phyloP scores from a whole-genome alignment of 1,284 basidiomycete genomes.

The Cutaneotrichosporon cutaneum region DNA sequence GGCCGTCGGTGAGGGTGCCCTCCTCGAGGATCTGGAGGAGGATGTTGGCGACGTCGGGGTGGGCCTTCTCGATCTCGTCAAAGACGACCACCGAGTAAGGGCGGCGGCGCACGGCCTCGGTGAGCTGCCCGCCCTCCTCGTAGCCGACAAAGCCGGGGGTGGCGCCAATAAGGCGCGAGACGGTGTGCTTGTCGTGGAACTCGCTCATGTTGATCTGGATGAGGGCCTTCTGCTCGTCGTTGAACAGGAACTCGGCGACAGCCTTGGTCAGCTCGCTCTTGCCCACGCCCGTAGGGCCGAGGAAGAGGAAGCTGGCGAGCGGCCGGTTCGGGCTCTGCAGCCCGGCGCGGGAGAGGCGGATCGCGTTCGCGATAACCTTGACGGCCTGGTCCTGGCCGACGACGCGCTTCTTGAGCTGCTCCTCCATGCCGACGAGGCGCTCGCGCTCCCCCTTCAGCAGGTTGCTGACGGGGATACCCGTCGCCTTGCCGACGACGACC shows the following conservation, averaged over 20 bases:
- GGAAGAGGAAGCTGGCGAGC: slow-evolving; percentile 86
- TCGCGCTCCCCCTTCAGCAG: slow-evolving; percentile 85
- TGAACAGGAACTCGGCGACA: slow-evolving; percentile 79
- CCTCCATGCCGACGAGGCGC: slow-evolving; percentile 90
- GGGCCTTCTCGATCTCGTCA: slow-evolving; percentile 90
- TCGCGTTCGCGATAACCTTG: slow-evolving; percentile 75
- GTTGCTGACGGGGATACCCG: slow-evolving; percentile 87
- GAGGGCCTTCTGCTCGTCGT: slow-evolving; percentile 77
- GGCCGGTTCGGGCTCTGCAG: slow-evolving; percentile 81
- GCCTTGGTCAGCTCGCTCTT: slow-evolving; percentile 88
- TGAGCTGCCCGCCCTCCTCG: slow-evolving; percentile 78
- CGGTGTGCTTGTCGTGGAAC: slow-evolving; percentile 86
- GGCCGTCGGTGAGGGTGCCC: slow-evolving; percentile 74
- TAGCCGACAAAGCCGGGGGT: slow-evolving; percentile 92
- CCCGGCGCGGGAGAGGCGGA: slow-evolving; percentile 85
- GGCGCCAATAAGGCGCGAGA: slow-evolving; percentile 84
- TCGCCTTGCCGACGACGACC: slow-evolving; percentile 80
- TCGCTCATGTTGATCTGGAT: slow-evolving; percentile 92
- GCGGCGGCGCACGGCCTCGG: slow-evolving; percentile 78
- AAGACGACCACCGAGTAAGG: slow-evolving; percentile 55
- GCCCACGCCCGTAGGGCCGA: slow-evolving; percentile 70
- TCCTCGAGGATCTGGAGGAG: slow-evolving; percentile 91
- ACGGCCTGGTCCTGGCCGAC: slow-evolving; percentile 88
- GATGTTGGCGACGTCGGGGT: slow-evolving; percentile 85
- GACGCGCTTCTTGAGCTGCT: slow-evolving; percentile 68